Conservation (phyloP, 768 basidiomycete genomes). For the Naganishia antarctica region DNA sequence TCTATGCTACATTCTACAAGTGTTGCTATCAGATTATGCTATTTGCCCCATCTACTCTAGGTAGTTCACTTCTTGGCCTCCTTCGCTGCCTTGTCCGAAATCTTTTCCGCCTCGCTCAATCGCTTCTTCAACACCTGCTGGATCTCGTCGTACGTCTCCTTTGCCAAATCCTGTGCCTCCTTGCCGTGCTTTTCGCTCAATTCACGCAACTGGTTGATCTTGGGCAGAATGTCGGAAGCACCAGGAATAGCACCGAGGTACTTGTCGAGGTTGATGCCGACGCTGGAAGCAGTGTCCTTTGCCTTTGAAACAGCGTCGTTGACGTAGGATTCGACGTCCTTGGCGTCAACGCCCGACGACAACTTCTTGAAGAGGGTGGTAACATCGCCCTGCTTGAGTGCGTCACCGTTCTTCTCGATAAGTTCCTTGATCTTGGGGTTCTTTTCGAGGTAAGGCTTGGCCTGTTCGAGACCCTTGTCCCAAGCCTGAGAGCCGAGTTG, state of each 20-base stretch:
- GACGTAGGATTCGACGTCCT: constrained; percentile 22
- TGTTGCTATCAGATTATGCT: constrained; percentile 3
- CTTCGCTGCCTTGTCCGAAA: constrained; percentile 20
- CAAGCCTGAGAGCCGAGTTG: constrained; percentile 70
- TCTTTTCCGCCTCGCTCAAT: constrained; percentile 25
- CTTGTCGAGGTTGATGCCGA: constrained; percentile 24
- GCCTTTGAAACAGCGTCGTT: constrained; percentile 17
- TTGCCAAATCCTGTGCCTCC: constrained; percentile 25
- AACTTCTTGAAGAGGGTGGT: constrained; percentile 22
- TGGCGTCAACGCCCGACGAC: constrained; percentile 21
- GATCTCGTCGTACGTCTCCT: constrained; percentile 26
- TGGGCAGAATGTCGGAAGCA: constrained; percentile 17
- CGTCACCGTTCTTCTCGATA: constrained; percentile 28
- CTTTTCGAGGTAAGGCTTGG: constrained; percentile 28
- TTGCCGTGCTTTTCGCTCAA: constrained; percentile 25
- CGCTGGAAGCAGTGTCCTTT: constrained; percentile 11
- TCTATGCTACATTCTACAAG: constrained; percentile 15
- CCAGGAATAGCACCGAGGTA: constrained; percentile 22
- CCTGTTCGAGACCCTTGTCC: constrained; percentile 58
- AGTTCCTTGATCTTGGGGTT: constrained; percentile 25
- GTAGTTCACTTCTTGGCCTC: constrained; percentile 19
- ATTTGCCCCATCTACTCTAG: background rate
- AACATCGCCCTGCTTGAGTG: constrained; percentile 21
- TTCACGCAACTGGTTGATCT: constrained; percentile 25
- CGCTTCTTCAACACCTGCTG: constrained; percentile 27